Base-by-base conservation (phyloP, 192 early-diverging fungal species). In the Linderina pennispora region DNA sequence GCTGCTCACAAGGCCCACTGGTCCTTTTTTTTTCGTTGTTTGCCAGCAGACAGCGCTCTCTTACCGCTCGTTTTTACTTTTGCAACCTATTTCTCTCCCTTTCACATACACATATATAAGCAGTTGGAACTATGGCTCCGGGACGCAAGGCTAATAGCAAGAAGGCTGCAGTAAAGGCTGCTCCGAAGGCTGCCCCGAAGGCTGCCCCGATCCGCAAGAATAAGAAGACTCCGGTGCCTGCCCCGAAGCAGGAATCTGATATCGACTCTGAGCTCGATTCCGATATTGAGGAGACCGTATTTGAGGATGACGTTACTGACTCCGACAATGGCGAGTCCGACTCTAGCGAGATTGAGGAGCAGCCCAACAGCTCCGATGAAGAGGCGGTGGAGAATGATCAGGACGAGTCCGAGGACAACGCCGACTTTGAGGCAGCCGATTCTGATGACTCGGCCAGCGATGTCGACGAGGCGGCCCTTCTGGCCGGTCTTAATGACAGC, bases 391-490 rank as follows among this genome's bases (percentile, higher is more conserved):
- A 59, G 28, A 43, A 46, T 14, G 50, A 53, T 17, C 25, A 49
- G 1, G 52, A 47, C 15, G 52, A 42, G 9, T 39, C 26, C 25
- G 48, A 53, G 11, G 46, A 47, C 24, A 40, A 46, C 8, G 44
- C 45, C 21, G 32, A 61, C 13, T 40, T 58, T 5, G 44, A 40
- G 0, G 57, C 61, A 23, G 66, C 63, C 2, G 38, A 26, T 25
- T 23, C 21, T n/a, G 69, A 65, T 21, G 49, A 24, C 7, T 47
- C 50, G 0, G 59, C 50, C 13, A 54, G 53, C 15, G 46, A 57
- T 10, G 50, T 66, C 35, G 59, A 58, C 40, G 59, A 65, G 36
- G 64, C 56, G 16, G 60, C 65, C 13, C 46, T 74, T 16, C 50
- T 62, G 19, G 75, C 66, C 2, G 62, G 63, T 8, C 52, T 66